Evolutionary conservation across 202 grass and related monocot genomes (phyloP).

Genomic region (Hordeum pubiflorum): DNA sequence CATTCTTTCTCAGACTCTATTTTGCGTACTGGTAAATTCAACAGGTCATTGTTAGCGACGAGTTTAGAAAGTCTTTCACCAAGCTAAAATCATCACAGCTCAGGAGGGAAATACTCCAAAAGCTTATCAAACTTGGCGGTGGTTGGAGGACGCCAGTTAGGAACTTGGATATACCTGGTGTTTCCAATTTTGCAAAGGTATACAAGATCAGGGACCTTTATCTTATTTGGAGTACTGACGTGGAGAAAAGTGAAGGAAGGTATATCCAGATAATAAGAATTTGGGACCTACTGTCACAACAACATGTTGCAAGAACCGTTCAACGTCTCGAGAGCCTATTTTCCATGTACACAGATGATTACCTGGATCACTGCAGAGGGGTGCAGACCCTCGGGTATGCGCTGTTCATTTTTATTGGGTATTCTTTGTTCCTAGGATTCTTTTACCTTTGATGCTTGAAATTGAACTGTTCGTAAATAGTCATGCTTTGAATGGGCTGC

Average conservation of each 20-base stretch:
- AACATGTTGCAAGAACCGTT: constrained; percentile 46
- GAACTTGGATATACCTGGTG: constrained; percentile 9
- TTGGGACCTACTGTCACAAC: constrained; percentile 54
- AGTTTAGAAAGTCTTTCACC: constrained; percentile 67
- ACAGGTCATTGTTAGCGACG: constrained; percentile 73
- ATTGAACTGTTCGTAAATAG: background rate
- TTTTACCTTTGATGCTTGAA: background rate
- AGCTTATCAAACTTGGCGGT: constrained; percentile 55
- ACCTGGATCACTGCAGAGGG: constrained; percentile 50
- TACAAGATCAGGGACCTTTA: constrained; percentile 44
- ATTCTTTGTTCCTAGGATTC: background rate
- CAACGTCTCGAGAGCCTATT: constrained; percentile 59
- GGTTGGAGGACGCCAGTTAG: constrained; percentile 51
- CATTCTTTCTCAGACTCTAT: background rate
- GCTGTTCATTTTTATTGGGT: background rate
- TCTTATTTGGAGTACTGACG: constrained; percentile 76
- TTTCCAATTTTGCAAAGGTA: constrained; percentile 43
- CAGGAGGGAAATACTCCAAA: constrained; percentile 48
- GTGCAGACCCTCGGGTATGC: constrained; percentile 44
- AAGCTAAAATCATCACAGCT: constrained; percentile 46
- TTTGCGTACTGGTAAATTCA: constrained; percentile 17
- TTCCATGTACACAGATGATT: constrained; percentile 65
- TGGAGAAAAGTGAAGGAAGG: constrained; percentile 43
- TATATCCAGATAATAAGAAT: constrained; percentile 73
- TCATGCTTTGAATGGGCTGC: background rate